Evolutionary conservation across 1,284 basidiomycete species (phyloP).

Genomic region (Austroboletus niveus): DNA sequence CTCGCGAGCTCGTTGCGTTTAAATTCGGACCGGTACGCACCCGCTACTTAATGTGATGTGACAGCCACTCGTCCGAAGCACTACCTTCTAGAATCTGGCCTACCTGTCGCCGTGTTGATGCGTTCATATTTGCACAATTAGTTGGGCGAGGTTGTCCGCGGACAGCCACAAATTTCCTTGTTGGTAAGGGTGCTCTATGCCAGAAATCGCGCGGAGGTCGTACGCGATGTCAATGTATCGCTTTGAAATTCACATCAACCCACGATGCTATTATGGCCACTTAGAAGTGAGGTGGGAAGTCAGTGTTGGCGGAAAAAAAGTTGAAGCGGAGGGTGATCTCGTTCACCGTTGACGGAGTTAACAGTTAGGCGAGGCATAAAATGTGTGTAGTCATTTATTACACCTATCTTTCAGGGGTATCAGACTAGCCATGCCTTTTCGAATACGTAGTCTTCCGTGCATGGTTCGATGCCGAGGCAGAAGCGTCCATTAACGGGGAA

Average conservation of each 20-base stretch:
- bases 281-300: constrained; percentile 19
- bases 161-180: constrained; percentile 6
- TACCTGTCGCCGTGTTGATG: constrained; percentile 10
- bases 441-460: constrained; percentile 24
- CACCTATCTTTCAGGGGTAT: constrained; percentile 18
- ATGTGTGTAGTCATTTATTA: constrained; percentile 1
- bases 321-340: constrained; percentile 19
- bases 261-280: constrained; percentile 10
- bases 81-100: constrained; percentile 21
- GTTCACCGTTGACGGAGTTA: constrained; percentile 31
- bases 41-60: constrained; percentile 21
- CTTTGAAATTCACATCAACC: constrained; percentile 7
- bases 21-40: background rate
- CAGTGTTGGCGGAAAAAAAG: constrained; percentile 15
- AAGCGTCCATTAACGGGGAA: constrained; percentile 22
- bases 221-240: constrained; percentile 4
- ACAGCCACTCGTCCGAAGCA: constrained; percentile 9
- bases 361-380: constrained; percentile 17
- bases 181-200: constrained; percentile 8
- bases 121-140: constrained; percentile 13
- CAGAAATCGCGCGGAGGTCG: constrained; percentile 21
- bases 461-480: constrained; percentile 22
- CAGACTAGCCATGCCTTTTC: constrained; percentile 24
- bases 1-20: too few species aligned
- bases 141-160: constrained; percentile 6